phyloP scores from a whole-genome alignment of 2,329 filamentous ascomycete genomes.

The Clarireedia paspali region DNA sequence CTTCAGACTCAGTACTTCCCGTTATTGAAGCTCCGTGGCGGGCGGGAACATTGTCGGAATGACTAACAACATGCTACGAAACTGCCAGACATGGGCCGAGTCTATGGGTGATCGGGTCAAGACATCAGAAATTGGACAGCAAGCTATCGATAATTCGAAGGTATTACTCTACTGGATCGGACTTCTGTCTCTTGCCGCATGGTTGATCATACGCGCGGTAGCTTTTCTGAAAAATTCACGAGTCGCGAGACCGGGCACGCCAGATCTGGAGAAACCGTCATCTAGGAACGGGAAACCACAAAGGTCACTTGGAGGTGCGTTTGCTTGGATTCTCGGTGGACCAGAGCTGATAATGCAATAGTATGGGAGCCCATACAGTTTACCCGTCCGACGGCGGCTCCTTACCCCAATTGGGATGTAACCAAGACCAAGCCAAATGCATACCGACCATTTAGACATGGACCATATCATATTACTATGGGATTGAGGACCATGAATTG shows the following conservation, averaged over 20 bases:
- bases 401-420: slow-evolving; percentile 26
- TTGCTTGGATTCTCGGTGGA: neutral
- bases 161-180: slow-evolving; percentile 15
- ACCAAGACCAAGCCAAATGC: slow-evolving; percentile 27
- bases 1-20: neutral
- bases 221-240: slow-evolving; percentile 19
- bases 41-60: slow-evolving; percentile 8
- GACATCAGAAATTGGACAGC: slow-evolving; percentile 9
- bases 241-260: slow-evolving; percentile 19
- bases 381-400: slow-evolving; percentile 25
- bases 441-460: slow-evolving; percentile 29
- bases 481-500: slow-evolving; percentile 29
- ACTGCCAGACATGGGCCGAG: slow-evolving; percentile 9
- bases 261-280: slow-evolving; percentile 26
- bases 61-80: slow-evolving; percentile 9
- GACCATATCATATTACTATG: slow-evolving; percentile 30
- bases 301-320: slow-evolving; percentile 22
- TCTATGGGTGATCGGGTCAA: slow-evolving; percentile 8
- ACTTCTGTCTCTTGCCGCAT: slow-evolving; percentile 14
- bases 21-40: too few species aligned
- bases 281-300: slow-evolving; percentile 21
- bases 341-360: slow-evolving; percentile 14
- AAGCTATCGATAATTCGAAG: slow-evolving; percentile 14
- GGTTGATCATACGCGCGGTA: slow-evolving; percentile 18
- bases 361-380: slow-evolving; percentile 29